Conservation (phyloP, 2,329 filamentous ascomycete genomes). For the Ophiostoma pallidulum region DNA sequence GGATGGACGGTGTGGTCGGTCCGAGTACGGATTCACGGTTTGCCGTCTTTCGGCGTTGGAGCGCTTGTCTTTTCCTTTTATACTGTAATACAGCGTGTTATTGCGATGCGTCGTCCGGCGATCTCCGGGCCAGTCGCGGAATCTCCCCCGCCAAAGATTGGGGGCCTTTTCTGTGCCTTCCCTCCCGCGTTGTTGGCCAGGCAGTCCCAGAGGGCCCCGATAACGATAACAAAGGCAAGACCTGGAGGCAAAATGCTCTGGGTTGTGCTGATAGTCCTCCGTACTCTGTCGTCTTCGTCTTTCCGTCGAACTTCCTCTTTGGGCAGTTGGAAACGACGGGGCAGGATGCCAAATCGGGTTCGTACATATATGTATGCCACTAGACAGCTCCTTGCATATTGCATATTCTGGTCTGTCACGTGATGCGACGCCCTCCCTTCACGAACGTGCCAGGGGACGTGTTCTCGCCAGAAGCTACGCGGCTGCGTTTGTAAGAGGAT, state of each 20-base stretch:
- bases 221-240: no score
- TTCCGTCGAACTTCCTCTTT: background rate
- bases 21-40: no score
- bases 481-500: conserved; percentile 5
- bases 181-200: no score
- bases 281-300: background rate
- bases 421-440: no score
- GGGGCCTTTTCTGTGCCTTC: no score
- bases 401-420: background rate
- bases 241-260: no score
- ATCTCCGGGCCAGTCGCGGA: no score
- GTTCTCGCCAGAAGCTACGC: conserved; percentile 6
- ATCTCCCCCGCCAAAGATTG: no score
- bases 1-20: background rate
- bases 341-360: background rate
- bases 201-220: no score
- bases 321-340: background rate
- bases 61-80: background rate
- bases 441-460: conserved; percentile 1
- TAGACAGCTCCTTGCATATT: background rate
- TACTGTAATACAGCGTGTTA: background rate
- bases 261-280: background rate
- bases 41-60: background rate
- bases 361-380: background rate
- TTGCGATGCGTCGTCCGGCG: background rate